Conservation (phyloP, 2,329 filamentous ascomycete species). For the Colletotrichum noveboracense region DNA sequence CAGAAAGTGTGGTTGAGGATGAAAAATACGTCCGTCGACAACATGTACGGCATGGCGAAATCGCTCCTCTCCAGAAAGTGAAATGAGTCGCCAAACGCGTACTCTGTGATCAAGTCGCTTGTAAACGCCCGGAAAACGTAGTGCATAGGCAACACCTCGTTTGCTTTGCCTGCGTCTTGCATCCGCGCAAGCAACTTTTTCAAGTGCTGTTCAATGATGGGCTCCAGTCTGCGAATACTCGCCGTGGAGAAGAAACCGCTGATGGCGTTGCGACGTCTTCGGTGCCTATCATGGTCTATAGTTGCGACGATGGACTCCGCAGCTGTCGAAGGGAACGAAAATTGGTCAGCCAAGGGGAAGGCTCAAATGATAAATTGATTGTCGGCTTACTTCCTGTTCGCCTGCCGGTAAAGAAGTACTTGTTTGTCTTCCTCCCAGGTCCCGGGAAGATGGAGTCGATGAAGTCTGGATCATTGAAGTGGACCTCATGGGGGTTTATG, state of each 20-base stretch:
- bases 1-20: neutral
- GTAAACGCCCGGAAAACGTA: neutral
- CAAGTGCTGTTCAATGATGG: neutral
- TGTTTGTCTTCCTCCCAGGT: constrained; percentile 24
- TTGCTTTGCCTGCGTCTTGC: neutral
- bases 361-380: neutral
- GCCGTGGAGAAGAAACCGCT: constrained; percentile 35
- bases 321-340: constrained; percentile 34
- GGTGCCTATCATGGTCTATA: neutral
- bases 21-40: neutral
- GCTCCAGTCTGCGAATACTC: neutral
- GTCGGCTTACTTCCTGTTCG: neutral
- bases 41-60: neutral
- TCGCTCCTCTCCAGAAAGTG: neutral
- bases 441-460: constrained; percentile 29
- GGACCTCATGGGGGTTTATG: neutral
- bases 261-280: constrained; percentile 49
- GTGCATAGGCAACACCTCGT: neutral
- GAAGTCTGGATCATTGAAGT: neutral
- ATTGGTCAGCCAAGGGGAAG: neutral
- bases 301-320: constrained; percentile 26
- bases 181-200: neutral
- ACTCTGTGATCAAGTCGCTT: neutral
- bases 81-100: neutral
- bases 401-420: constrained; percentile 39